Conservation (phyloP, 164 flowering plant species). For the Tetrastigma voinierianum region DNA sequence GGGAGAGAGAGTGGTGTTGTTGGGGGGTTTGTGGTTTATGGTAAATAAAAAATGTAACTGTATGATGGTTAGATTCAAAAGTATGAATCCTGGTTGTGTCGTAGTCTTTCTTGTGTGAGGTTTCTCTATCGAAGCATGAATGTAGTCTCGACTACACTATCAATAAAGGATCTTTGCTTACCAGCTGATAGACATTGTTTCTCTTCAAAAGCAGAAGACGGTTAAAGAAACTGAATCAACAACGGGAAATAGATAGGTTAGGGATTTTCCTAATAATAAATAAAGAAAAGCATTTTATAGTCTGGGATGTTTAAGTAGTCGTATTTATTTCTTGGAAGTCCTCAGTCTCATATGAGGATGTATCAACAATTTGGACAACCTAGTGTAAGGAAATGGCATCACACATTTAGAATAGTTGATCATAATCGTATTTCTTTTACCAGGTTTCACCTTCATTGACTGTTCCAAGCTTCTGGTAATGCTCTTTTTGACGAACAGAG, state of each 20-base stretch:
- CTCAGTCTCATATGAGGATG: not conserved
- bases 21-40: not conserved
- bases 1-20: no score
- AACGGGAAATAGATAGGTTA: no score
- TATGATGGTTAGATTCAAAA: not conserved
- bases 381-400: not conserved
- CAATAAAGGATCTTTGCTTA: no score
- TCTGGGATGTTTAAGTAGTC: no score
- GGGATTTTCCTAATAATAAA: no score
- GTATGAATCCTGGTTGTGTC: not conserved
- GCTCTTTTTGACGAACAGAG: slow-evolving; percentile 53
- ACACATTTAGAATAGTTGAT: not conserved
- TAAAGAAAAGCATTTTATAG: no score
- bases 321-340: no score
- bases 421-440: not conserved
- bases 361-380: slow-evolving; percentile 5
- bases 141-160: slow-evolving; percentile 16
- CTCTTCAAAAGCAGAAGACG: no score
- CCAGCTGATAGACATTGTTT: no score
- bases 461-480: not conserved
- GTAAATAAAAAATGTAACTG: not conserved
- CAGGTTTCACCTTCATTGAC: not conserved
- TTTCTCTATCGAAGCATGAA: slow-evolving; percentile 41
- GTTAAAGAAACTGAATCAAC: no score
- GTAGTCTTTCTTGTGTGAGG: slow-evolving; percentile 2